Conservation (phyloP, 768 basidiomycete genomes). For the Trametes maxima region DNA sequence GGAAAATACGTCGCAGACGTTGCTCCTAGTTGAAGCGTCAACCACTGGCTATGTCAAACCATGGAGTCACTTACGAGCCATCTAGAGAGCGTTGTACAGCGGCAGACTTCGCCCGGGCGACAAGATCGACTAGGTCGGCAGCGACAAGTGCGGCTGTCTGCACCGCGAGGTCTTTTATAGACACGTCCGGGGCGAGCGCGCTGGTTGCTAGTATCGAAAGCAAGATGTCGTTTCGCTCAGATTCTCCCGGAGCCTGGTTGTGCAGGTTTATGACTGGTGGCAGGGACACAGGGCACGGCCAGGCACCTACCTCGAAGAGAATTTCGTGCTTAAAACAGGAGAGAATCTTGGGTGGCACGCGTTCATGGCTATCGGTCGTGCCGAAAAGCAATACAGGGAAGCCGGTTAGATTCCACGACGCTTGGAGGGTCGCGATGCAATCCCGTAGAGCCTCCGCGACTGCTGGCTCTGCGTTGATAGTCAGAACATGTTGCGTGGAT, state of each 20-base stretch:
- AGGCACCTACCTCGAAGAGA: conserved; percentile 57
- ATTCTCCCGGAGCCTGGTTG: conserved; percentile 77
- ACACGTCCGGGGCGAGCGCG: conserved; percentile 73
- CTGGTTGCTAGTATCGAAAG: conserved; percentile 42
- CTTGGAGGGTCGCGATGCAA: conserved; percentile 57
- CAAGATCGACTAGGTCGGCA: conserved; percentile 74
- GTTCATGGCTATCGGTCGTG: conserved; percentile 68
- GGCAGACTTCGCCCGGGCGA: conserved; percentile 55
- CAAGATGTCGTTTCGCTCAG: conserved; percentile 68
- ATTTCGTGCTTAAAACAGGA: conserved; percentile 88
- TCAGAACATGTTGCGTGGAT: background rate
- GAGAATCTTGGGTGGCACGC: conserved; percentile 62
- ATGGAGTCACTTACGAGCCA: conserved; percentile 37
- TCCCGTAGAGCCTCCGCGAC: conserved; percentile 63
- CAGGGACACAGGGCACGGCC: background rate
- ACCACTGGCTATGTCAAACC: background rate
- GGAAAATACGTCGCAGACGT: conserved; percentile 33
- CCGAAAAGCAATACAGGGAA: conserved; percentile 78
- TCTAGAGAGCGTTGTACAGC: conserved; percentile 52
- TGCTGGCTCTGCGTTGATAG: conserved; percentile 49
- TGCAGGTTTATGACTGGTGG: background rate
- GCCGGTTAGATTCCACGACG: conserved; percentile 59
- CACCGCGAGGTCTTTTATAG: conserved; percentile 66
- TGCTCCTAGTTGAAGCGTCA: conserved; percentile 1
- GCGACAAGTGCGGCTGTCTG: conserved; percentile 93